Evolutionary conservation across 768 basidiomycete genomes (phyloP), one percentile per base, ranked within the genome.

Genomic region (Multifurca ochricompacta): DNA sequence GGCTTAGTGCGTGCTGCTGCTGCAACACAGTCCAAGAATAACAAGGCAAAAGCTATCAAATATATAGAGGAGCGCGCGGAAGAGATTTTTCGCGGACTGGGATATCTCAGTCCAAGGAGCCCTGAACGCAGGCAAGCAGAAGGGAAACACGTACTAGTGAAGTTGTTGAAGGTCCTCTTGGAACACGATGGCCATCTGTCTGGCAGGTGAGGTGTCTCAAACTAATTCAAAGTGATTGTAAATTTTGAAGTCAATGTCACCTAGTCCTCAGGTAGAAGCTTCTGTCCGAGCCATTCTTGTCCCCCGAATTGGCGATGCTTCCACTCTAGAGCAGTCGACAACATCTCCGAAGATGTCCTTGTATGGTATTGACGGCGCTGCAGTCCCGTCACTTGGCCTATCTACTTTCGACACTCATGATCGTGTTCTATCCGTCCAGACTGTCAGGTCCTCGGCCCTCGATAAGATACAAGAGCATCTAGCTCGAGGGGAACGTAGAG

Each of bases 141-240:
- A 63, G 87, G 85, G 21, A 91, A 85, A 68, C 70, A 90, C 27
- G 72, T 82, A 1, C 70, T 98, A 18, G 74, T 91, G 27, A 83
- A 77, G 57, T 65, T 97, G 35, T 68, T 98, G 41, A 84, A 77
- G 64, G 71, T 87, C 7, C 78, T 98, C 79, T 77, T 97, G 1
- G 87, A 94, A 60, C 82, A 94, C 59, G 93, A 98, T 59, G 95
- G 96, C 0, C 80, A 81, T 49, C 69, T 96, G 18, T 80, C 82
- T 30, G 92, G 91, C 72, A 87, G 82, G 94, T 97, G 68, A 65
- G 86, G 73, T 23, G 10, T 44, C 16, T 27, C 25, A 32, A 9
- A 11, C 36, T 6, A 27, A 27, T 39, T 3, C 3, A 25, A 31
- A 43, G 16, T 31, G 23, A 50, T 18, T 19, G n/a, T 25, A 35